These are phyloP conservation scores for Orbilia blumenaviensis DNA, from an alignment of 2,329 filamentous ascomycete species.

Conservation along the genomic window DNA sequence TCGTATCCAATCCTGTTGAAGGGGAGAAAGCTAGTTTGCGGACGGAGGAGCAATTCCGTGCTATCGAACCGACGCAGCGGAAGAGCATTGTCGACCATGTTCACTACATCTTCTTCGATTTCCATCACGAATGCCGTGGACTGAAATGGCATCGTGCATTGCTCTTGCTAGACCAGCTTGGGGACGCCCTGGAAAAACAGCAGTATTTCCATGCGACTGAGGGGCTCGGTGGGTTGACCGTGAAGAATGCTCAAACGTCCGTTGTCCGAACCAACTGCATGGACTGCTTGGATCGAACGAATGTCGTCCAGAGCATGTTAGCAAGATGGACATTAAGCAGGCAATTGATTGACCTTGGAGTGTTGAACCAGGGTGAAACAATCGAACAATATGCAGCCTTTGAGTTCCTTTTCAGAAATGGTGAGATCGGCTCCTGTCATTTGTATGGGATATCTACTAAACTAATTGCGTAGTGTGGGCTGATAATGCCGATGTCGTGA, in stretches of 20 bases:
- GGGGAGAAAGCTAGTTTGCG: conserved; percentile 71
- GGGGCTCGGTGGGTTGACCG: conserved; percentile 74
- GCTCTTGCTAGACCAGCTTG: conserved; percentile 82
- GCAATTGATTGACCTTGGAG: conserved; percentile 83
- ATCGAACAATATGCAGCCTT: conserved; percentile 77
- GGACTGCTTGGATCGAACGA: conserved; percentile 97
- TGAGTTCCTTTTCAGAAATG: conserved; percentile 89
- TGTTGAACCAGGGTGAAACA: conserved; percentile 78
- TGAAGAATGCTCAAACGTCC: conserved; percentile 82
- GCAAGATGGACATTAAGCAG: conserved; percentile 87
- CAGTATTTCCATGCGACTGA: conserved; percentile 94
- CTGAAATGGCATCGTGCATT: conserved; percentile 91
- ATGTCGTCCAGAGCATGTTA: conserved; percentile 97
- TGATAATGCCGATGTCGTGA: conserved; percentile 96
- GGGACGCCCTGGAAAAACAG: conserved; percentile 77
- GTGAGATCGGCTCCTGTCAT: conserved; percentile 38
- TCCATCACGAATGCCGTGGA: conserved; percentile 96
- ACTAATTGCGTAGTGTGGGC: conserved; percentile 75
- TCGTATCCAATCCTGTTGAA: conserved; percentile 76
- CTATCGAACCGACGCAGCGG: conserved; percentile 72
- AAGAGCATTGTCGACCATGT: conserved; percentile 78
- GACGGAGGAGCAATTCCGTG: conserved; percentile 81
- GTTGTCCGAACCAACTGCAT: conserved; percentile 98
- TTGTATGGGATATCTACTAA: not conserved
- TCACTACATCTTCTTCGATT: conserved; percentile 98